Evolutionary conservation across 352 stramenopile genomes (phyloP), one percentile per base, ranked within the genome.

Genomic region (Phytopythium chamaehyphon): DNA sequence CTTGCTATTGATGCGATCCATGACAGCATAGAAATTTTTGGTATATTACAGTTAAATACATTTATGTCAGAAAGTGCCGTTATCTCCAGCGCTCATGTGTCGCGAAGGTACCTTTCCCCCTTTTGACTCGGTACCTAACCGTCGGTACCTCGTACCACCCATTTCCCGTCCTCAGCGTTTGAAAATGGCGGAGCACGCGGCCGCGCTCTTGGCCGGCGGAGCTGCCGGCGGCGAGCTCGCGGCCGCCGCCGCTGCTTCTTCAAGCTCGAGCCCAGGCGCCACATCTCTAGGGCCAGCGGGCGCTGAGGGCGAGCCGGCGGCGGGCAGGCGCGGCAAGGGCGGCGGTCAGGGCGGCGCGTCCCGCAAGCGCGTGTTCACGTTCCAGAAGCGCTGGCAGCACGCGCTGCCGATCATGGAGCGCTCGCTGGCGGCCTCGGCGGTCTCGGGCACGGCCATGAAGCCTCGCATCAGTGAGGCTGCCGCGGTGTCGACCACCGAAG

Each of bases 351-450:
- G n/a, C n/a, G 37, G 16, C 49, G 21, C n/a, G 31, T 66, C 57
- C 33, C 71, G 77, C 51, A 90, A 90, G 55, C 80, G 80, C 40
- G 67, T 90, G 39, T 90, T 90, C 54, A 84, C 78, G 45, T 90
- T 90, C 61, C 80, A 90, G 57, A 88, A 86, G 61, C 66, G 80
- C 18, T 90, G 80, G 80, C 57, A 88, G 40, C 75, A 88, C 54
- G 76, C 80, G 51, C 71, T 90, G n/a, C 80, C 80, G 24, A 90
- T 90, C 50, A 73, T 86, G 37, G 77, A 90, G 64, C 83, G 79
- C 24, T 65, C 69, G n/a, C 54, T 88, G 2, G 57, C 71, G 0
- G 73, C 77, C n/a, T 55, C 49, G 31, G 56, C 66, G 10, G 43
- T 74, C 31, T 57, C 71, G 14, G 54, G 44, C 8, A 55, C 60